These are phyloP conservation scores for Sarocladium brachiariae DNA, from an alignment of 2,329 filamentous ascomycete species.

Conservation along the genomic window DNA sequence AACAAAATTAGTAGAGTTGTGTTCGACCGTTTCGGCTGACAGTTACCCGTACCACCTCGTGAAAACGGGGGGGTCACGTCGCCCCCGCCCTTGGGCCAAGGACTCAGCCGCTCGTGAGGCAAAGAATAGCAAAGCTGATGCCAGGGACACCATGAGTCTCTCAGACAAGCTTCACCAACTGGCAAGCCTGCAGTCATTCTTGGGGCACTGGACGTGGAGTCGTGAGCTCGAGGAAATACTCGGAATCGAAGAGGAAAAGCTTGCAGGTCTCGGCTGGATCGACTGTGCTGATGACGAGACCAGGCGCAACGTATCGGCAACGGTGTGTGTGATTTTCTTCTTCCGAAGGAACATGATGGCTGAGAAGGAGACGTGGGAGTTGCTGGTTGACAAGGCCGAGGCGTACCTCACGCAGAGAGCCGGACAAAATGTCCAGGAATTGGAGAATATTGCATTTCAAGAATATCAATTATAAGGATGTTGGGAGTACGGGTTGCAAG, in stretches of 20 bases:
- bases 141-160: background rate
- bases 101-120: no score
- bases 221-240: conserved; percentile 21
- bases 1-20: no score
- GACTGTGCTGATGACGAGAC: conserved; percentile 6
- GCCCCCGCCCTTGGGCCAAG: no score
- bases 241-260: conserved; percentile 14
- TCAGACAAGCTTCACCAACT: conserved; percentile 24
- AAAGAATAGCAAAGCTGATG: background rate
- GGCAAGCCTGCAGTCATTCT: conserved; percentile 43
- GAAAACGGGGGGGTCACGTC: no score
- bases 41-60: no score
- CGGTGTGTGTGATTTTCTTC: conserved; percentile 22
- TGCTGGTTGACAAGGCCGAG: conserved; percentile 55
- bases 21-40: no score
- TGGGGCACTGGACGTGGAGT: conserved; percentile 25
- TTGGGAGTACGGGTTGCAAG: background rate
- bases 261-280: conserved; percentile 8
- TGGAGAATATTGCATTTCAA: background rate
- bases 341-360: conserved; percentile 37
- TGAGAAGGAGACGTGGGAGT: conserved; percentile 53
- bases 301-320: conserved; percentile 18
- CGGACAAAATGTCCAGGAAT: background rate
- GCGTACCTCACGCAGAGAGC: conserved; percentile 34
- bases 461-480: background rate